Conservation (phyloP, 192 early-diverging fungal genomes). For the Linnemannia zychae region DNA sequence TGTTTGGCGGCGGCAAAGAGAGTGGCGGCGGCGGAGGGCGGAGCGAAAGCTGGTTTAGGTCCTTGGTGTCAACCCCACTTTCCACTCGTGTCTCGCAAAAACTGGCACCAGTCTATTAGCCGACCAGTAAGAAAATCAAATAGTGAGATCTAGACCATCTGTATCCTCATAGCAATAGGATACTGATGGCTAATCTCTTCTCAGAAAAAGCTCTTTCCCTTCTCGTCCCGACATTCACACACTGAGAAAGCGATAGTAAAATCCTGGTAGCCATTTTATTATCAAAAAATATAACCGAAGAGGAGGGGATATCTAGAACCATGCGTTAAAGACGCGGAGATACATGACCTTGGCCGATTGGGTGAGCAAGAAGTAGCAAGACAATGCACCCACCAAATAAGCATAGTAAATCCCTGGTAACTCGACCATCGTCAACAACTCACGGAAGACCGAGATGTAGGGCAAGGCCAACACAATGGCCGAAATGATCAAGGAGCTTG, state of each 20-base stretch:
- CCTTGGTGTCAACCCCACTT: neutral
- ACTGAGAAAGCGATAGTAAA: no score
- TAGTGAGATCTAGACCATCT: neutral
- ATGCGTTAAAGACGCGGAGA: slow-evolving; percentile 55
- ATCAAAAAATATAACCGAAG: neutral
- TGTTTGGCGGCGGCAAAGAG: neutral
- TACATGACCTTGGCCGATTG: slow-evolving; percentile 57
- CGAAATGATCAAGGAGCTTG: slow-evolving; percentile 33
- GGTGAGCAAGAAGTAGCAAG: slow-evolving; percentile 46
- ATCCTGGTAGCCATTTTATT: no score
- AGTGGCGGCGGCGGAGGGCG: neutral
- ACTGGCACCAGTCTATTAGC: neutral
- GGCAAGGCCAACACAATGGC: slow-evolving; percentile 43
- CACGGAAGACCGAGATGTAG: slow-evolving; percentile 40
- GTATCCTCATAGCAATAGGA: no score
- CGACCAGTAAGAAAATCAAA: neutral
- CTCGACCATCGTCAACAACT: slow-evolving; percentile 37
- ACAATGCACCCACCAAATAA: slow-evolving; percentile 44
- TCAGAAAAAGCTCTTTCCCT: no score
- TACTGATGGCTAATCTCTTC: no score
- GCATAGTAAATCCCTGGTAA: slow-evolving; percentile 48
- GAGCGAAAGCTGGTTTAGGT: neutral
- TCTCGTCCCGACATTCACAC: no score
- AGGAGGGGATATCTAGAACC: slow-evolving; percentile 39
- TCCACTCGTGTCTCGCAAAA: neutral